Evolutionary conservation across 257 asterid species (phyloP).

Genomic region (Nicotiana tabacum): DNA sequence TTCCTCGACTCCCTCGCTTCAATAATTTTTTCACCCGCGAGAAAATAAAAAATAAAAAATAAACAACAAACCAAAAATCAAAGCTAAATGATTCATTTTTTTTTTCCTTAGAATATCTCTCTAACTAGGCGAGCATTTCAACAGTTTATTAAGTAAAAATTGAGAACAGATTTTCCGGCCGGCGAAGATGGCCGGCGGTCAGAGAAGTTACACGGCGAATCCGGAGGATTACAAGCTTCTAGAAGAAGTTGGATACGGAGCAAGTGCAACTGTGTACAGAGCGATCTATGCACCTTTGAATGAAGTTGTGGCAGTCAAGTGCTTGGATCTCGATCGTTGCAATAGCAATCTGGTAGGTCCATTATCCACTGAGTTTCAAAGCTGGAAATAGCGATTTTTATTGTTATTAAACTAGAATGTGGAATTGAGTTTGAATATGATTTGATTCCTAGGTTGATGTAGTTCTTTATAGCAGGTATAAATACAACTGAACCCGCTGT

Average conservation of each 20-base stretch:
- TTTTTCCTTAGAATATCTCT: not conserved
- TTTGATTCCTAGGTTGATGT: not conserved
- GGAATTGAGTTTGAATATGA: constrained; percentile 2
- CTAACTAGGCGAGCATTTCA: not conserved
- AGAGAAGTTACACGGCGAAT: constrained; percentile 58
- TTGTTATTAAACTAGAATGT: not conserved
- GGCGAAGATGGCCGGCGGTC: constrained; percentile 15
- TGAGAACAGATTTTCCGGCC: constrained; percentile 16
- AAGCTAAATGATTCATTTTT: not conserved
- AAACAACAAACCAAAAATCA: not conserved
- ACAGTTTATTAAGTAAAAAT: not conserved
- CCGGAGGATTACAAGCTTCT: constrained; percentile 70
- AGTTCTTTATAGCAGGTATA: not conserved
- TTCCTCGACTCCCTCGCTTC: not conserved
- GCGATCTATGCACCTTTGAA: constrained; percentile 77
- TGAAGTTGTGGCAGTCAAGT: constrained; percentile 90
- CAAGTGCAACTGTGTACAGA: constrained; percentile 87
- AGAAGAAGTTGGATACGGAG: constrained; percentile 93
- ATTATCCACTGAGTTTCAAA: not conserved
- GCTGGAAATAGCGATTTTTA: not conserved
- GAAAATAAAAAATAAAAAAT: not conserved
- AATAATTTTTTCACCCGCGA: not conserved
- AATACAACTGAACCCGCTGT: not conserved
- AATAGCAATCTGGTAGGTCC: constrained; percentile 78
- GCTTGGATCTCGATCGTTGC: constrained; percentile 99